These are phyloP conservation scores for Strombidium stylifer DNA, from an alignment of 73 alveolate genomes.

Conservation along the genomic window DNA sequence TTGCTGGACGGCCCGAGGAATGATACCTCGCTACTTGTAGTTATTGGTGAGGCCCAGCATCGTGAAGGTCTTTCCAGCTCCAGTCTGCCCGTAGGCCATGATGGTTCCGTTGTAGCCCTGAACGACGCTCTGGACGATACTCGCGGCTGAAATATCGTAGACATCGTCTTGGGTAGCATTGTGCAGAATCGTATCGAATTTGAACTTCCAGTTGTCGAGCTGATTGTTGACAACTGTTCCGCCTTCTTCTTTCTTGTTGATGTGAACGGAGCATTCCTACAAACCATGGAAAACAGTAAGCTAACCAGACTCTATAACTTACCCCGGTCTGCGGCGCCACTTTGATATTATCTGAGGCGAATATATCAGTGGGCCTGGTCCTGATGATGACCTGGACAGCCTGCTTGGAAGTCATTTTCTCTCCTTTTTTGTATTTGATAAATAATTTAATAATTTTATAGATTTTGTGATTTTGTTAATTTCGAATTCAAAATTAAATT, in stretches of 20 bases:
- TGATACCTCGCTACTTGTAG: slow-evolving; percentile 97
- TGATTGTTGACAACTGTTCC: slow-evolving; percentile 95
- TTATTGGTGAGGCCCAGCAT: slow-evolving; percentile 97
- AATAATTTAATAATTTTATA: no score
- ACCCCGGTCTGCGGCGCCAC: slow-evolving; percentile 74
- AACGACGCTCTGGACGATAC: slow-evolving; percentile 71
- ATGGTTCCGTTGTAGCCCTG: slow-evolving; percentile 96
- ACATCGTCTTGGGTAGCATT: slow-evolving; percentile 86
- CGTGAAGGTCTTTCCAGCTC: slow-evolving; percentile 99
- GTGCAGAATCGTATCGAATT: slow-evolving; percentile 94
- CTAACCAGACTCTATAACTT: slow-evolving; percentile 63
- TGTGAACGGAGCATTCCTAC: slow-evolving; percentile 11
- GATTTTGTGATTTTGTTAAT: no score
- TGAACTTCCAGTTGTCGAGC: slow-evolving; percentile 98
- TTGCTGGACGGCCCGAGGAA: slow-evolving; percentile 95
- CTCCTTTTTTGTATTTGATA: neutral
- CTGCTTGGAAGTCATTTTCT: slow-evolving; percentile 69
- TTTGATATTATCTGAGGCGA: slow-evolving; percentile 91
- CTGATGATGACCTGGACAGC: slow-evolving; percentile 92
- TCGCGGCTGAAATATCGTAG: slow-evolving; percentile 55
- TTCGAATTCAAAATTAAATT: no score
- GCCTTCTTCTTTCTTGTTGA: slow-evolving; percentile 48
- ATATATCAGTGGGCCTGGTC: slow-evolving; percentile 95
- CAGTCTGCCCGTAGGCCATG: slow-evolving; percentile 99
- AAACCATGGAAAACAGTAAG: no score